A percentile compares a stretch with the other conserved stretches of the same genome.
phyloP scores from a whole-genome alignment of 306 rosid genomes.

The Herpetospermum pedunculosum region DNA sequence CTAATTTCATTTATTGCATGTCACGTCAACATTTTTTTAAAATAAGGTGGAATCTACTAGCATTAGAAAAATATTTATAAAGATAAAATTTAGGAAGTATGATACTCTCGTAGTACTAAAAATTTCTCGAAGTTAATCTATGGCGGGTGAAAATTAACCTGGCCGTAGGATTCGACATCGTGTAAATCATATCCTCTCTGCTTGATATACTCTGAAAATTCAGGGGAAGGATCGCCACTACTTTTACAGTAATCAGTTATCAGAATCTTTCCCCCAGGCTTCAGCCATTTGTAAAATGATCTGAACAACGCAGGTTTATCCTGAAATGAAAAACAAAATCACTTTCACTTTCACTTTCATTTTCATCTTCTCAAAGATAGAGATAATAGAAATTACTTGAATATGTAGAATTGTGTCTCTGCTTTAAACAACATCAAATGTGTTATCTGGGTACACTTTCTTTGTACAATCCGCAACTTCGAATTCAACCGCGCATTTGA shows the following conservation, averaged over 20 bases:
- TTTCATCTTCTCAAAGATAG: background rate
- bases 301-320: constrained; percentile 66
- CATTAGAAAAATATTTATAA: no score
- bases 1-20: no score
- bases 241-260: constrained; percentile 78
- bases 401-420: constrained; percentile 82
- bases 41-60: no score
- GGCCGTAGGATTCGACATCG: constrained; percentile 48
- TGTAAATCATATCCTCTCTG: constrained; percentile 74
- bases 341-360: background rate
- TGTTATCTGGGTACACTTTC: constrained; percentile 49
- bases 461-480: constrained; percentile 86
- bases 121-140: no score
- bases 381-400: constrained; percentile 37
- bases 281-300: constrained; percentile 80
- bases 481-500: constrained; percentile 62
- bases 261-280: constrained; percentile 86
- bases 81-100: no score
- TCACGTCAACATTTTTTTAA: no score
- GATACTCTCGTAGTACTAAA: no score
- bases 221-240: constrained; percentile 48
- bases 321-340: constrained; percentile 20
- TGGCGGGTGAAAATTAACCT: no score
- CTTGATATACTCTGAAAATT: constrained; percentile 60
- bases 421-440: constrained; percentile 76